Conservation (phyloP, 1,139 yeast species). For the Saccharomycopsis hybrid region DNA sequence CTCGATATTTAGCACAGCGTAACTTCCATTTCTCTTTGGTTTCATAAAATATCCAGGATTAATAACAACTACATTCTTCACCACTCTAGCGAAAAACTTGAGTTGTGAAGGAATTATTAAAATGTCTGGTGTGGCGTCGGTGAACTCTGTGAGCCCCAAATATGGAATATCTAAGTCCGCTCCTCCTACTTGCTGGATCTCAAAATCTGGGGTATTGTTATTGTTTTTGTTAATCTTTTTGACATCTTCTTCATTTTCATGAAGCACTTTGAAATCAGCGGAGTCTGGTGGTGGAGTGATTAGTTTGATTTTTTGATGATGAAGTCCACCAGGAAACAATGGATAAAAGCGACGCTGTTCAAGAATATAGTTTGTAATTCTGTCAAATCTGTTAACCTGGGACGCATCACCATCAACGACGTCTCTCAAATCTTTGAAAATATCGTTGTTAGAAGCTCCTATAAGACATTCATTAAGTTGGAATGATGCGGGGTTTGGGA, state of each 20-base stretch:
- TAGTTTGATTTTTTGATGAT: conserved; percentile 25
- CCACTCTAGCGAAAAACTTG: conserved; percentile 65
- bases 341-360: conserved; percentile 86
- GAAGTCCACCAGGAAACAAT: conserved; percentile 61
- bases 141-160: conserved; percentile 70
- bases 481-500: conserved; percentile 84
- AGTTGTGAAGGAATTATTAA: conserved; percentile 74
- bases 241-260: conserved; percentile 2
- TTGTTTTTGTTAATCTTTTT: conserved; percentile 12
- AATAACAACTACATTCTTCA: conserved; percentile 69
- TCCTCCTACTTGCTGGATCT: conserved; percentile 42
- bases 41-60: conserved; percentile 76
- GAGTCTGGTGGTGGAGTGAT: conserved; percentile 16
- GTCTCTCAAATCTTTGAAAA: conserved; percentile 67
- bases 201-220: conserved; percentile 20
- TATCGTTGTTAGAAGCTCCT: conserved; percentile 73
- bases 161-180: conserved; percentile 68
- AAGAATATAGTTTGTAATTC: conserved; percentile 62
- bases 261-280: conserved; percentile 13
- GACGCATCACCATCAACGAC: conserved; percentile 39
- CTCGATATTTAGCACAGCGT: conserved; percentile 51
- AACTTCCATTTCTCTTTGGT: conserved; percentile 61
- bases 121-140: conserved; percentile 70
- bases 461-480: conserved; percentile 69
- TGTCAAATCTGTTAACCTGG: conserved; percentile 54